Conservation (phyloP, 225 moss, liverwort and hornwort genomes). For the Sphagnum tenellum region DNA sequence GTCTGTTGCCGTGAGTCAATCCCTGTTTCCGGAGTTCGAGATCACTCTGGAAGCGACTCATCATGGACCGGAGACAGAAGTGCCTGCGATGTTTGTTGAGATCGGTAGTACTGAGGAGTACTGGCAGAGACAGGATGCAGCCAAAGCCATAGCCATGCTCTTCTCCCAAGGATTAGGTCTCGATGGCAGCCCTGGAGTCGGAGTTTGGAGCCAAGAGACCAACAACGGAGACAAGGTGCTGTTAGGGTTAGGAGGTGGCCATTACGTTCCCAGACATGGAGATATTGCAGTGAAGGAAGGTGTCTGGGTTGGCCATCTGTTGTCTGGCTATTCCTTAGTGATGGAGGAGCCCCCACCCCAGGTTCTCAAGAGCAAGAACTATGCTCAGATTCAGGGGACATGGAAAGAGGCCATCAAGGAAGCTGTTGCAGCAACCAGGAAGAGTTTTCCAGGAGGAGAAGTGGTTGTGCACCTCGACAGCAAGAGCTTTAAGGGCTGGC, state of each 20-base stretch:
- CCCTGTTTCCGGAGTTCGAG: conserved; percentile 85
- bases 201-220: conserved; percentile 42
- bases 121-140: conserved; percentile 75
- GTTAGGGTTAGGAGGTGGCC: conserved; percentile 81
- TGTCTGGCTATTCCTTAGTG: conserved; percentile 64
- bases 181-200: conserved; percentile 44
- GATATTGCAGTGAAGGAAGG: conserved; percentile 71
- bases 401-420: conserved; percentile 76
- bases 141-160: conserved; percentile 50
- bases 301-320: conserved; percentile 86
- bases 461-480: conserved; percentile 69
- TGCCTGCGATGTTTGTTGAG: conserved; percentile 87
- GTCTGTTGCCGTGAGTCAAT: conserved; percentile 28
- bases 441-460: conserved; percentile 69
- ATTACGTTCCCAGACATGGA: conserved; percentile 80
- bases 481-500: conserved; percentile 93
- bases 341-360: conserved; percentile 57
- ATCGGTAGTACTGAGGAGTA: conserved; percentile 77
- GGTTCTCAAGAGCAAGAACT: conserved; percentile 15
- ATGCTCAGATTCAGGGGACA: conserved; percentile 45
- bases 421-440: conserved; percentile 52
- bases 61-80: conserved; percentile 78
- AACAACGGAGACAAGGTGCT: conserved; percentile 62
- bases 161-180: conserved; percentile 35
- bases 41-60: conserved; percentile 87